These are phyloP conservation scores for Phytophthora vignae DNA, from an alignment of 352 stramenopile species.

Conservation along the genomic window DNA sequence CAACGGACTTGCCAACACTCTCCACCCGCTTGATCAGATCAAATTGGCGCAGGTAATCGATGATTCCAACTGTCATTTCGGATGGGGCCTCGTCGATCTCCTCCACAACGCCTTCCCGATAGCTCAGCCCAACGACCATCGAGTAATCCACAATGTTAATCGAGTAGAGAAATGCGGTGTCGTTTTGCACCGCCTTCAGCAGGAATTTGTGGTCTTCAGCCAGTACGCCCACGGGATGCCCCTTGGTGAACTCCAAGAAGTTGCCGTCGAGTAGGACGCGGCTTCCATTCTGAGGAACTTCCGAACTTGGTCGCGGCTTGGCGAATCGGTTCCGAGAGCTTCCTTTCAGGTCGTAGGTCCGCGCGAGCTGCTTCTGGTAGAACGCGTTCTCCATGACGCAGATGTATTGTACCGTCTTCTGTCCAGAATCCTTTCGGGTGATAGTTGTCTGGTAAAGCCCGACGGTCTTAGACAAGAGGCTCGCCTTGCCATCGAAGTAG, in stretches of 20 bases:
- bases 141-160: conserved; percentile 99
- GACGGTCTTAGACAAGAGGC: conserved; percentile 97
- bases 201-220: conserved; percentile 77
- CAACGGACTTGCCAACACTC: conserved; percentile 97
- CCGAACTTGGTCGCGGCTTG: conserved; percentile 40
- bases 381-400: conserved; percentile 98
- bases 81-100: conserved; percentile 43
- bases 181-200: conserved; percentile 94
- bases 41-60: conserved; percentile 99
- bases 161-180: conserved; percentile 97
- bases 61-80: conserved; percentile 97
- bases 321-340: conserved; percentile 95
- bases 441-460: conserved; percentile 98
- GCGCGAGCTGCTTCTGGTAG: conserved; percentile 93
- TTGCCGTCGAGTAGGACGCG: conserved; percentile 89
- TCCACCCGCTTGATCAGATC: conserved; percentile 99
- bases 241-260: conserved; percentile 82
- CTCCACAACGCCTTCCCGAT: conserved; percentile 40
- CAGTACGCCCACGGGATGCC: conserved; percentile 79
- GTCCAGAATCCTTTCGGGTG: conserved; percentile 93
- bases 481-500: conserved; percentile 95
- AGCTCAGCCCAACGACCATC: conserved; percentile 94
- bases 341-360: conserved; percentile 99
- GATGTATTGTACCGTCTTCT: conserved; percentile 92
- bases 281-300: conserved; percentile 31